phyloP scores from a whole-genome alignment of 1,284 basidiomycete species.

The Apiotrichum siamense region DNA sequence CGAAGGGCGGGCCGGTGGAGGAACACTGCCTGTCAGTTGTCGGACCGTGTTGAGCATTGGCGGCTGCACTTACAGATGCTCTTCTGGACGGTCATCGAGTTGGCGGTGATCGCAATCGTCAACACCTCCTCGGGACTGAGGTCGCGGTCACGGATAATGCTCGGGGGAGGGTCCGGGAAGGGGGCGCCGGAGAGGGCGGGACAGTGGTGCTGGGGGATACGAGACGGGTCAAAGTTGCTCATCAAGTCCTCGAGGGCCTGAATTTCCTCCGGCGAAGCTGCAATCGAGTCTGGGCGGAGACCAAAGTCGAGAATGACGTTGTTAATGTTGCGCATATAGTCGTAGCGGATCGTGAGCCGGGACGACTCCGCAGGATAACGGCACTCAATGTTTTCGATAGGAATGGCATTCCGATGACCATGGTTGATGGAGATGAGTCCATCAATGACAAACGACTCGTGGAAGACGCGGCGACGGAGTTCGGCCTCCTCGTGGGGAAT shows the following conservation, averaged over 20 bases:
- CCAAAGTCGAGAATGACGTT: constrained; percentile 33
- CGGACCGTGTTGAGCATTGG: not conserved
- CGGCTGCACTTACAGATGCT: constrained; percentile 23
- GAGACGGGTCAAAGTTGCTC: constrained; percentile 22
- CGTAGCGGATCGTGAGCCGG: constrained; percentile 25
- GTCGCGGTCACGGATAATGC: not conserved
- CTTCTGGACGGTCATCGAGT: constrained; percentile 38
- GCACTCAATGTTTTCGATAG: constrained; percentile 35
- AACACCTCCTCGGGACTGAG: constrained; percentile 5
- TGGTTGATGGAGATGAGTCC: constrained; percentile 39
- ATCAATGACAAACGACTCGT: constrained; percentile 36
- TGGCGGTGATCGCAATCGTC: constrained; percentile 20
- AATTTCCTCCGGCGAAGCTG: constrained; percentile 28
- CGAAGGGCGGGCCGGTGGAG: constrained; percentile 37
- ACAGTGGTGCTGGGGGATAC: constrained; percentile 25
- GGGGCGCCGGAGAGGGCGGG: constrained; percentile 26
- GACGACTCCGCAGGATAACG: constrained; percentile 22
- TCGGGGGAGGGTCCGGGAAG: constrained; percentile 16
- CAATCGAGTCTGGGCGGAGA: constrained; percentile 29
- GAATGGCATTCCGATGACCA: constrained; percentile 34
- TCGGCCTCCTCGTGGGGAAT: constrained; percentile 33
- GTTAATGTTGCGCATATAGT: constrained; percentile 35
- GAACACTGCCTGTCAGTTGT: constrained; percentile 25
- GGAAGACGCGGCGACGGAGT: constrained; percentile 38
- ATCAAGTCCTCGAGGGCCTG: constrained; percentile 21